These are phyloP conservation scores for Fusarium verrucosum DNA, from an alignment of 2,329 filamentous ascomycete genomes.

Conservation along the genomic window DNA sequence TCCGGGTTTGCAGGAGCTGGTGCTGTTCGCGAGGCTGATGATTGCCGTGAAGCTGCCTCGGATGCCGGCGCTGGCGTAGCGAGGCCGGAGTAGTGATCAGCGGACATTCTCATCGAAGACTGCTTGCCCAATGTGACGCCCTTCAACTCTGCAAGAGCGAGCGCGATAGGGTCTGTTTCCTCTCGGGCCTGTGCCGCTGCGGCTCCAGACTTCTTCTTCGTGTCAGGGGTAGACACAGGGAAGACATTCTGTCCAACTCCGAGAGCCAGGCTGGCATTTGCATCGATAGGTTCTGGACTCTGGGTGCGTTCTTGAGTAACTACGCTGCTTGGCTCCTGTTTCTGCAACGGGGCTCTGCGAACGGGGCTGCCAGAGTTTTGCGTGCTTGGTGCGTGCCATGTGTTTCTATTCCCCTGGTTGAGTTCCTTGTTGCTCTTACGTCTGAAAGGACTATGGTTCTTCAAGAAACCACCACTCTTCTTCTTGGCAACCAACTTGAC, in stretches of 20 bases:
- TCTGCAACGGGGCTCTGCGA: slow-evolving; percentile 54
- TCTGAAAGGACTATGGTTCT: slow-evolving; percentile 90
- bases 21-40: slow-evolving; percentile 51
- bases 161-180: slow-evolving; percentile 86
- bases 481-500: slow-evolving; percentile 75
- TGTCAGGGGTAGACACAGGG: slow-evolving; percentile 83
- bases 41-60: slow-evolving; percentile 43
- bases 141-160: slow-evolving; percentile 92
- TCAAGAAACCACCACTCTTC: slow-evolving; percentile 89
- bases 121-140: slow-evolving; percentile 81
- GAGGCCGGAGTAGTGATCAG: slow-evolving; percentile 94
- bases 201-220: slow-evolving; percentile 51
- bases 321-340: slow-evolving; percentile 50
- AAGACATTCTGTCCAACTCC: slow-evolving; percentile 98
- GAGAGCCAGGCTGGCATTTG: slow-evolving; percentile 89
- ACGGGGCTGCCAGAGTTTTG: slow-evolving; percentile 45
- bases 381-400: slow-evolving; percentile 61
- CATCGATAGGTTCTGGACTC: slow-evolving; percentile 89
- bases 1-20: slow-evolving; percentile 66
- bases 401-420: slow-evolving; percentile 62
- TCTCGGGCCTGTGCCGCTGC: slow-evolving; percentile 57
- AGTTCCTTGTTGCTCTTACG: slow-evolving; percentile 87
- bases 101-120: slow-evolving; percentile 84
- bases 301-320: slow-evolving; percentile 56
- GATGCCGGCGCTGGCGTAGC: slow-evolving; percentile 76